Evolutionary conservation across 202 grass and related monocot genomes (phyloP).

Genomic region (Panicum hallii): DNA sequence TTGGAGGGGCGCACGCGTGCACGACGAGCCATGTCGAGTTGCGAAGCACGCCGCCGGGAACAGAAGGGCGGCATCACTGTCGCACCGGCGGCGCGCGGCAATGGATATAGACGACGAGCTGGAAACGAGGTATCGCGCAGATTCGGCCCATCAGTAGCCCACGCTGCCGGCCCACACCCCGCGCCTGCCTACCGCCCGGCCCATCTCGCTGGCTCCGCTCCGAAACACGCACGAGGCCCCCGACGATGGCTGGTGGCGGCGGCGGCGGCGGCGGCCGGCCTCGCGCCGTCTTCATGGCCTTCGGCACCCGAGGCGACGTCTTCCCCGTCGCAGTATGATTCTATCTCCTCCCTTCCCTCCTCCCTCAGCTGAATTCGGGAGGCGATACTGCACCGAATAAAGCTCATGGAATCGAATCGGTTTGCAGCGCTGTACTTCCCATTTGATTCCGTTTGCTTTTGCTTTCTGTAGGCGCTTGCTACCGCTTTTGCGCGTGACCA

Average conservation of each 20-base stretch:
- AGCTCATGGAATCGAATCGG: background rate
- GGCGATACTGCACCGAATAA: background rate
- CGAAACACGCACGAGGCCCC: background rate
- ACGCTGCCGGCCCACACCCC: background rate
- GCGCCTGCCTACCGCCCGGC: background rate
- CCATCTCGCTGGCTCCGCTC: background rate
- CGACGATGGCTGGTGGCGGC: conserved; percentile 31
- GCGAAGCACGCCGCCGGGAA: too few species aligned
- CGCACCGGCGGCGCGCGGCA: too few species aligned
- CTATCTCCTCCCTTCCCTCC: background rate
- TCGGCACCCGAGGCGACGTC: conserved; percentile 85
- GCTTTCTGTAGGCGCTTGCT: conserved; percentile 58
- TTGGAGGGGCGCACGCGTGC: too few species aligned
- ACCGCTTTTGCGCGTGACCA: conserved; percentile 74
- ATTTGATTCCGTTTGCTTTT: background rate
- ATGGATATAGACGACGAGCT: too few species aligned
- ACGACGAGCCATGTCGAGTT: too few species aligned
- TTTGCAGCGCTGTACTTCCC: background rate
- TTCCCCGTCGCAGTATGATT: conserved; percentile 76
- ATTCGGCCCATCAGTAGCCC: too few species aligned
- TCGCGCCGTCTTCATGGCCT: conserved; percentile 85
- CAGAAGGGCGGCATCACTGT: too few species aligned
- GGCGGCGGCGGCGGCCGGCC: conserved; percentile 28
- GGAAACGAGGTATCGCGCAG: too few species aligned
- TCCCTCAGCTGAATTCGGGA: conserved; percentile 10